Base-by-base conservation (phyloP, 305 asterid genomes). In the Salvia sclarea region DNA sequence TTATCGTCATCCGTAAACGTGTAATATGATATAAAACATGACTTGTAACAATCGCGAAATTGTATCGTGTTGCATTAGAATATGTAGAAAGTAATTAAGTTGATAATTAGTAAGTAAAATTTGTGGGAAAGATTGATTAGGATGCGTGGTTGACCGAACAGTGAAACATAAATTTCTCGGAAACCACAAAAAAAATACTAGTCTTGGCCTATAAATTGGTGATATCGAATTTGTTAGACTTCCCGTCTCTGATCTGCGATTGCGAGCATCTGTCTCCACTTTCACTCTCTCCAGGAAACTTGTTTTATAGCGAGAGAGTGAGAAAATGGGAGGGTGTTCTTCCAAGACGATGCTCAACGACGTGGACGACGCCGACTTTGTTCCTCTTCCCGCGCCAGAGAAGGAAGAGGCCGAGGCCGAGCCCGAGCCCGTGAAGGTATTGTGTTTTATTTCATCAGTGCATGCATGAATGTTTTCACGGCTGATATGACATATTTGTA, bases 261-360 rank as follows among this genome's bases (percentile, higher is more conserved):
- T 17, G 16, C 31, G n/a, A n/a, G 45, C 56, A 17, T n/a, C n/a
- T n/a, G n/a, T n/a, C n/a, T n/a, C n/a, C n/a, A n/a, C 67, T 31
- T 55, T 17, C 63, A 11, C 60, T 54, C 78, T 37, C 74, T 60
- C 50, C 14, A 1, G 2, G 21, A 47, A 44, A 33, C 30, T 25
- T 1, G 38, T 18, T 47, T 28, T 45, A 8, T 21, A 61, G 70
- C 20, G 68, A 62, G 37, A 28, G 71, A 28, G 49, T 2, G n/a
- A 52, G 58, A 53, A 68, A 50, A 84, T 85, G 91, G 91, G 91
- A 58, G 91, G 69, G 4, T 85, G 91, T 61, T 69, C 82, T 4
- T 80, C 85, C 14, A 85, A 66, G 75, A 64, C 82, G 58, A 82
- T 79, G 24, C 65, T 73, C 72, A 62, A 77, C 61, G 75, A 73